A percentile compares a stretch with the other conserved stretches of the same genome.
These are phyloP conservation scores for Boechera stricta DNA, from an alignment of 345 rosid species.

Conservation along the genomic window DNA sequence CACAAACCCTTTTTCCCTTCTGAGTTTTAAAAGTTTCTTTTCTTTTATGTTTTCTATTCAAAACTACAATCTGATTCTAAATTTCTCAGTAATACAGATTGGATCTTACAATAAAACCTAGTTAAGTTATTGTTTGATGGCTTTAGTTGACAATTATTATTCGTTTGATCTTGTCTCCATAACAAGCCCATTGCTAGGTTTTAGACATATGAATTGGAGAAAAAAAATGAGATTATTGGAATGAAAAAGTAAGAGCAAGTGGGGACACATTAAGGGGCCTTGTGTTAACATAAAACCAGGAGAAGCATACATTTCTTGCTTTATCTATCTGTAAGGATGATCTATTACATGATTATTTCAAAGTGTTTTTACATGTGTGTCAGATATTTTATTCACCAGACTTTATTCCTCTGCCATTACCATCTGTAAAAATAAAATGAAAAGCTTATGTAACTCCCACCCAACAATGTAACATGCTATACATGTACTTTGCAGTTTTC, in stretches of 20 bases:
- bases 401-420: constrained; percentile 56
- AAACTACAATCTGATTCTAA: neutral
- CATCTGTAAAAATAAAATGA: constrained; percentile 28
- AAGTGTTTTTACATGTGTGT: constrained; percentile 43
- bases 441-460: constrained; percentile 44
- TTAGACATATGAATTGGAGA: constrained; percentile 22
- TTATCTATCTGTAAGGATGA: constrained; percentile 49
- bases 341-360: constrained; percentile 39
- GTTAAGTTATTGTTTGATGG: constrained; percentile 25
- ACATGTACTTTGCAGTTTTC: constrained; percentile 41
- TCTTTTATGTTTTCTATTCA: neutral
- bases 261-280: constrained; percentile 50
- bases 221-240: constrained; percentile 26
- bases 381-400: constrained; percentile 39
- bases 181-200: constrained; percentile 25
- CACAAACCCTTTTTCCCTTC: constrained; percentile 8
- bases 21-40: neutral
- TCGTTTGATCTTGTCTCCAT: constrained; percentile 50
- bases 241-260: constrained; percentile 45
- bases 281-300: constrained; percentile 57
- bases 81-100: neutral
- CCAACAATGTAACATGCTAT: constrained; percentile 41
- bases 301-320: constrained; percentile 45
- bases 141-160: constrained; percentile 12
- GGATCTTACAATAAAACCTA: constrained; percentile 10